Base-by-base conservation (phyloP, 2,329 filamentous ascomycete genomes). In the Aaosphaeria arxii region DNA sequence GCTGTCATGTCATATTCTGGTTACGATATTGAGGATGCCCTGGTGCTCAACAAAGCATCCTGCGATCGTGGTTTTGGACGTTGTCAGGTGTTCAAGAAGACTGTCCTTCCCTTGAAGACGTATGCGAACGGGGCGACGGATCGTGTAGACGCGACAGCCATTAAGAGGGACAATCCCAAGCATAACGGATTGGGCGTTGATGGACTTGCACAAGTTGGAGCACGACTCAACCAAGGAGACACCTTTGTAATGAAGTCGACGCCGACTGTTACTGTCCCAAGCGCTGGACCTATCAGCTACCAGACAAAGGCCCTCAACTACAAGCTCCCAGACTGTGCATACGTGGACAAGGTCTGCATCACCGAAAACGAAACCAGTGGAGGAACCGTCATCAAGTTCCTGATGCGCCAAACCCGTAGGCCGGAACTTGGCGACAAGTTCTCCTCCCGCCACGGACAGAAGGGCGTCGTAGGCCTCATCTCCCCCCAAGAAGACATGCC, bases 1-100 rank as follows among this genome's bases (percentile, higher is more conserved):
- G 94, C 95, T 5, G 94, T 99, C 73, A 99, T 99, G 94, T 97
- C 91, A 43, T 99, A 94, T 73, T 97, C 92, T 7, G 94, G 94
- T 28, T 99, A 99, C 73, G 94, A 99, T 83, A 99, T 99, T 59
- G 94, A 99, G 77, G 94, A 99, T 78, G 94, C 94, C 7, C 79
- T 99, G 13, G 92, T 99, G 2, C 71, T 99, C 52, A 99, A 99
- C 77, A 97, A 96, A 75, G 91, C 91, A 7, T 96, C 91, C 0
- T 86, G 91, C 49, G 95, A 99, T 62, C 84, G 94, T 61, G 95
- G 94, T 4, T 99, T 97, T 63, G 95, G 94, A 41, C 86, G 94
- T 35, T 97, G 94, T 63, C 95, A 99, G 66, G 94, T 97, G n/a
- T 92, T 96, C 79, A 87, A 92, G 58, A 99, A 99, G 72, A 90